Conservation (phyloP, 331 rosid species). For the Rhamnella rubrinervis region DNA sequence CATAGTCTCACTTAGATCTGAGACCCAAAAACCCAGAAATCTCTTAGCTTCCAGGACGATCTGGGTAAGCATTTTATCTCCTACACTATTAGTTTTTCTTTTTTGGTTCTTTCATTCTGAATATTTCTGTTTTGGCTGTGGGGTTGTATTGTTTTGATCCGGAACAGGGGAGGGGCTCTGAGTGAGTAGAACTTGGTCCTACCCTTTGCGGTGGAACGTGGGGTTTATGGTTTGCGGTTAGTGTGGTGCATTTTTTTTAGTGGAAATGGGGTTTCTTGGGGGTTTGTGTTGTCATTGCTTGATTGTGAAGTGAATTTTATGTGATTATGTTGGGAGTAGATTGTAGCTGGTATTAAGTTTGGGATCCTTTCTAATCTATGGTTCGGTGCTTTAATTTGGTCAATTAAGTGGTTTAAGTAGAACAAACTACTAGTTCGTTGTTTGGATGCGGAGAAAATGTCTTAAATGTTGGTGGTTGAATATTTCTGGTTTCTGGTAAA, state of each 20-base stretch:
- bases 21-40: constrained; percentile 25
- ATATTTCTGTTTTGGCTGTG: not conserved
- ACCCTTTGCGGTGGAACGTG: constrained; percentile 19
- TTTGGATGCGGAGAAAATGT: constrained; percentile 14
- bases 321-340: constrained; percentile 13
- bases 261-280: constrained; percentile 14
- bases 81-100: constrained; percentile 16
- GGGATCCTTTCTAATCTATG: constrained; percentile 19
- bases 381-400: constrained; percentile 27
- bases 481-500: constrained; percentile 8
- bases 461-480: not conserved
- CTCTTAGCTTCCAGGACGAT: constrained; percentile 28
- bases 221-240: constrained; percentile 12
- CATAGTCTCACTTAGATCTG: constrained; percentile 55
- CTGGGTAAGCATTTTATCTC: constrained; percentile 35
- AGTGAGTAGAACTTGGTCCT: not conserved
- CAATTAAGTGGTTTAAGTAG: constrained; percentile 16
- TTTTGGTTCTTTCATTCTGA: constrained; percentile 8
- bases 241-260: constrained; percentile 21
- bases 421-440: not conserved
- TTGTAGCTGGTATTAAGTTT: constrained; percentile 15
- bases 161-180: constrained; percentile 30
- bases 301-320: constrained; percentile 24
- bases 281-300: constrained; percentile 9
- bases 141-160: constrained; percentile 21